These are phyloP conservation scores for Dalbergia cochinchinensis DNA, from an alignment of 306 rosid species.

Conservation along the genomic window DNA sequence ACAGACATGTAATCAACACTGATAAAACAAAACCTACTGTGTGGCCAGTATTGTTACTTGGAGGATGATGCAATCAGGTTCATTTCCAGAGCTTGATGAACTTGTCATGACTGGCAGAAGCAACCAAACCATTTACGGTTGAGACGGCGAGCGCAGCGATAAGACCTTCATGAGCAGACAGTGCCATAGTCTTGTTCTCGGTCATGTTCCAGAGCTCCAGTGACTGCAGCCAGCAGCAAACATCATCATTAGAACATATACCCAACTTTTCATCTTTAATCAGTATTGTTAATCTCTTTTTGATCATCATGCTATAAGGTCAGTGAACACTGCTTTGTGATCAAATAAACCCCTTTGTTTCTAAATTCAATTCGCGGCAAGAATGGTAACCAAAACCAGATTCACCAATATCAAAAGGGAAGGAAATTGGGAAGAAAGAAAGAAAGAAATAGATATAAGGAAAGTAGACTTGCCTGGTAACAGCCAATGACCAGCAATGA, in stretches of 20 bases:
- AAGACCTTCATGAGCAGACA: constrained; percentile 91
- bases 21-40: constrained; percentile 40
- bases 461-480: constrained; percentile 76
- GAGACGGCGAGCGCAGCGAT: constrained; percentile 85
- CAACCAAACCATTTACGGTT: constrained; percentile 78
- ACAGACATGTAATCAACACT: constrained; percentile 42
- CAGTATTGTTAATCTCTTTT: background rate
- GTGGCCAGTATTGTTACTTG: constrained; percentile 40
- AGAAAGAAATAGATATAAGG: background rate
- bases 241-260: background rate
- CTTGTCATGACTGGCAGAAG: constrained; percentile 95
- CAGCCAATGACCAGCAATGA: constrained; percentile 94
- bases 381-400: constrained; percentile 14
- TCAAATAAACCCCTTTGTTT: background rate
- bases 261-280: background rate
- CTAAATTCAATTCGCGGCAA: background rate
- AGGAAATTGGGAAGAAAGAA: background rate
- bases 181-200: constrained; percentile 91
- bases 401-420: background rate
- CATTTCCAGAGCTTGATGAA: constrained; percentile 91
- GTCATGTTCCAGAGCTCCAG: constrained; percentile 97
- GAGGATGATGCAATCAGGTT: constrained; percentile 24
- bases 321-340: background rate
- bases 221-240: constrained; percentile 62
- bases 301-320: background rate